These are phyloP conservation scores for Xylaria multiplex DNA, from an alignment of 2,329 filamentous ascomycete genomes.

Conservation along the genomic window DNA sequence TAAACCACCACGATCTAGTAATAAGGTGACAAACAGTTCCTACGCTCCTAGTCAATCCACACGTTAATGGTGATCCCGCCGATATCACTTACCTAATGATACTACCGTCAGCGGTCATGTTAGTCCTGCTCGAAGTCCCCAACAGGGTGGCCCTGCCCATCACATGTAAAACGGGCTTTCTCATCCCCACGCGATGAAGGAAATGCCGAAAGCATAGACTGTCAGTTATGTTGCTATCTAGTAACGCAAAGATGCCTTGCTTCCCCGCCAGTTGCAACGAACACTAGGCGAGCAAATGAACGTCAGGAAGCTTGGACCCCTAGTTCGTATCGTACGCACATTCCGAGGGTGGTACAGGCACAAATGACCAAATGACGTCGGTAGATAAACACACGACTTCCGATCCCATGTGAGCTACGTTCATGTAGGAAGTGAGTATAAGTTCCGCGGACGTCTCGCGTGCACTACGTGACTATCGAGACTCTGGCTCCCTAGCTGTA, in stretches of 20 bases:
- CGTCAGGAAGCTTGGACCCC: background rate
- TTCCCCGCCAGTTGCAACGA: background rate
- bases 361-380: constrained; percentile 6
- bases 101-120: background rate
- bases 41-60: background rate
- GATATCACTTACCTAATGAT: constrained; percentile 22
- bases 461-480: background rate
- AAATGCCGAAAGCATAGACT: constrained; percentile 9
- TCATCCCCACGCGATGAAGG: background rate
- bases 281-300: background rate
- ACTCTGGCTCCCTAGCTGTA: background rate
- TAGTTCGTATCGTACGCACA: background rate
- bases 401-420: background rate
- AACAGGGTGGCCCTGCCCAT: constrained; percentile 2
- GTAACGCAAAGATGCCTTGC: background rate
- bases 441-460: background rate
- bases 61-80: background rate
- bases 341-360: constrained; percentile 9
- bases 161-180: constrained; percentile 25
- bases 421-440: constrained; percentile 11
- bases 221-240: background rate
- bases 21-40: background rate
- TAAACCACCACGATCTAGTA: background rate
- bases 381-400: constrained; percentile 2
- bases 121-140: background rate